Percentiles rank a stretch among this genome's conserved stretches.
Evolutionary conservation across 495 filamentous ascomycete species (phyloP).

Genomic region (Stereocaulon alpinum): DNA sequence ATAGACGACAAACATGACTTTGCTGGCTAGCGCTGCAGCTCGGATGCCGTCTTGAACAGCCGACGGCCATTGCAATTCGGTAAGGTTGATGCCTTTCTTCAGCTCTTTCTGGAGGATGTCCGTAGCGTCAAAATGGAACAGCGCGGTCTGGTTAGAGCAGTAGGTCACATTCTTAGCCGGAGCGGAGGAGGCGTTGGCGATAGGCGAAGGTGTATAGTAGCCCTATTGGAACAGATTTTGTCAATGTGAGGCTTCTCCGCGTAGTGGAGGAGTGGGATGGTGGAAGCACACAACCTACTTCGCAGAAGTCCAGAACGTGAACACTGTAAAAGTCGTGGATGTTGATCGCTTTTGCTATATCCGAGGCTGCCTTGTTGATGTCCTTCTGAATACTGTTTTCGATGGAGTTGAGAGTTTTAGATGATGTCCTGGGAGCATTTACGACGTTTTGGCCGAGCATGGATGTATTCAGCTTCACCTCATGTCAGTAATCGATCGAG

Average conservation of each 20-base stretch:
- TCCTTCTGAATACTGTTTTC: constrained; percentile 21
- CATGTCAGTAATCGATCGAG: constrained; percentile 38
- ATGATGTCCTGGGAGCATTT: constrained; percentile 19
- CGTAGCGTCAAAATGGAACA: constrained; percentile 50
- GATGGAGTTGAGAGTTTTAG: constrained; percentile 21
- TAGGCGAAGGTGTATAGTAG: constrained; percentile 39
- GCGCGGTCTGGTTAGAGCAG: constrained; percentile 51
- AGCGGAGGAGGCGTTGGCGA: constrained; percentile 34
- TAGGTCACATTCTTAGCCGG: constrained; percentile 43
- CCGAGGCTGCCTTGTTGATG: constrained; percentile 31
- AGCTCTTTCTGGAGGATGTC: constrained; percentile 44
- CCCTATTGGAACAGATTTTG: constrained; percentile 32
- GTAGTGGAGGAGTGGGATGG: not conserved
- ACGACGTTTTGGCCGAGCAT: constrained; percentile 45
- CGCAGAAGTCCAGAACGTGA: constrained; percentile 61
- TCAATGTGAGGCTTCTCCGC: not conserved
- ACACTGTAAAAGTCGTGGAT: constrained; percentile 66
- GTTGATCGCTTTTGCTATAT: constrained; percentile 40
- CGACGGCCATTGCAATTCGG: constrained; percentile 50
- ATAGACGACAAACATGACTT: constrained; percentile 55
- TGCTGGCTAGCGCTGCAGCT: constrained; percentile 34
- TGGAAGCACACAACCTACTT: constrained; percentile 14
- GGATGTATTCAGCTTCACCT: constrained; percentile 54
- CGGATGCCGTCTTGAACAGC: constrained; percentile 51
- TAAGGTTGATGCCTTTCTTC: constrained; percentile 41